Percentiles rank a stretch among this genome's conserved stretches.
Conservation (phyloP, 2,329 filamentous ascomycete species). For the Penicillium digitatum region DNA sequence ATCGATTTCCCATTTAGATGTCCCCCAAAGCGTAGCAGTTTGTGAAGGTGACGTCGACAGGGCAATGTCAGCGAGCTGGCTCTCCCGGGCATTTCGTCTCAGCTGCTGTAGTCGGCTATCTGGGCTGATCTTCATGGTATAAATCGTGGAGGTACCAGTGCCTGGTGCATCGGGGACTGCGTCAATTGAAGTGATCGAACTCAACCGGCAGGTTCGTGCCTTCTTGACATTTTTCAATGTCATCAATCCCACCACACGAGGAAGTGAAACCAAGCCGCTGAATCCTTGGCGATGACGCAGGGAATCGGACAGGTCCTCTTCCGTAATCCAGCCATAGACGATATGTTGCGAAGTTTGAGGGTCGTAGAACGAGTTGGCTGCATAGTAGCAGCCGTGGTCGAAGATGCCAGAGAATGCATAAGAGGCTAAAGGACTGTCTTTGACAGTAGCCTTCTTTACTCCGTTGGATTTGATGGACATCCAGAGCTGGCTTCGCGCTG, state of each 20-base stretch:
- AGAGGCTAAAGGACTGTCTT: constrained; percentile 24
- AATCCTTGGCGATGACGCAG: constrained; percentile 47
- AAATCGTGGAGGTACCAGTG: constrained; percentile 36
- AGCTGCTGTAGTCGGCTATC: constrained; percentile 27
- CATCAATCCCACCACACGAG: constrained; percentile 44
- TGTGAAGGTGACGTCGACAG: constrained; percentile 4
- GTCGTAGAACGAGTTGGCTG: constrained; percentile 49
- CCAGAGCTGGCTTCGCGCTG: constrained; percentile 43
- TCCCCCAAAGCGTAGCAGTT: constrained; percentile 7
- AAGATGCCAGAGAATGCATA: constrained; percentile 46
- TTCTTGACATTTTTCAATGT: constrained; percentile 37
- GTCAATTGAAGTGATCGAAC: constrained; percentile 45
- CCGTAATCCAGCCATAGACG: constrained; percentile 50
- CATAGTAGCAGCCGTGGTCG: constrained; percentile 50
- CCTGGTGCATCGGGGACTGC: constrained; percentile 13
- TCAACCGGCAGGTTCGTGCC: constrained; percentile 36
- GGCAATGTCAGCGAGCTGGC: neutral
- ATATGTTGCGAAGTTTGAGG: constrained; percentile 41
- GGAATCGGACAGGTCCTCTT: constrained; percentile 48
- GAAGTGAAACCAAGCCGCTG: constrained; percentile 49
- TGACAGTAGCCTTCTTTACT: neutral
- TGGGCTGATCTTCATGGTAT: constrained; percentile 43
- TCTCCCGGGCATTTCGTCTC: constrained; percentile 22
- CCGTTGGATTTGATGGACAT: constrained; percentile 37
- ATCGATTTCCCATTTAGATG: constrained; percentile 26